Percentiles rank a stretch among this genome's conserved stretches.
phyloP scores from a whole-genome alignment of 257 asterid species.

The Solanum habrochaites region DNA sequence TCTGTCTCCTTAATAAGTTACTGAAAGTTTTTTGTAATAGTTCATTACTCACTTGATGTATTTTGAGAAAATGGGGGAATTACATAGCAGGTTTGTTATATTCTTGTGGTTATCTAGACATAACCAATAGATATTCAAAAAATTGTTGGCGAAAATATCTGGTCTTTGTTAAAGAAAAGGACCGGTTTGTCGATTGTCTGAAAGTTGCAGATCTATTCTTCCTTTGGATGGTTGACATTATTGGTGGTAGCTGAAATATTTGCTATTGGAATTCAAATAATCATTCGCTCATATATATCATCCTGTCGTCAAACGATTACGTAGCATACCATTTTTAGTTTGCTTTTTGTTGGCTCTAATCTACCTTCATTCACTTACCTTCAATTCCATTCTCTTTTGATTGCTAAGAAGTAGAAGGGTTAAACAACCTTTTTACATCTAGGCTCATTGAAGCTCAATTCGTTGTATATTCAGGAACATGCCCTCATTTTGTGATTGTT shows the following conservation, averaged over 20 bases:
- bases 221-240: not conserved
- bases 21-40: not conserved
- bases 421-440: no score
- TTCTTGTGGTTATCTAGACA: not conserved
- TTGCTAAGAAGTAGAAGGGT: no score
- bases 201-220: not conserved
- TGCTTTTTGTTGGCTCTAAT: no score
- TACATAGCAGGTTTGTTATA: not conserved
- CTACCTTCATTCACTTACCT: no score
- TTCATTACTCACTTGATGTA: not conserved
- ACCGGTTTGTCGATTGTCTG: not conserved
- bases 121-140: not conserved
- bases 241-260: not conserved
- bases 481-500: no score
- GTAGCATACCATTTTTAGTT: no score
- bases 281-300: no score
- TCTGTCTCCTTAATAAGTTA: not conserved
- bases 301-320: no score
- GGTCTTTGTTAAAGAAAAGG: not conserved
- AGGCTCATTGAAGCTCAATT: no score
- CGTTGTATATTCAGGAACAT: no score
- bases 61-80: not conserved
- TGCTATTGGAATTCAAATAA: no score
- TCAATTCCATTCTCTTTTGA: no score
- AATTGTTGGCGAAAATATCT: not conserved